A percentile compares a stretch with the other conserved stretches of the same genome.
Conservation (phyloP, 1,139 yeast species). For the Casaregolazyma suthepensis region DNA sequence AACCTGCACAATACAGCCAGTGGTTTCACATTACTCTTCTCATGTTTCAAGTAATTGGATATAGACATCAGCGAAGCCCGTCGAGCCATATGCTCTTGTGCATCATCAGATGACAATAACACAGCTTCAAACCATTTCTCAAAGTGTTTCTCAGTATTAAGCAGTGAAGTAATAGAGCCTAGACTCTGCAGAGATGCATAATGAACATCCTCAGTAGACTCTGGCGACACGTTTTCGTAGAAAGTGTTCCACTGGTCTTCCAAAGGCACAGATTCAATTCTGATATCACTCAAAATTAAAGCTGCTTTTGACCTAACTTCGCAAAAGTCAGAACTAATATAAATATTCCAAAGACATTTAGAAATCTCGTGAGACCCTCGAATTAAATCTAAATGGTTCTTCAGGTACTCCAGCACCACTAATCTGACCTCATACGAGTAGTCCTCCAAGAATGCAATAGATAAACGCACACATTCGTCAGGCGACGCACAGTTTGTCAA, state of each 20-base stretch:
- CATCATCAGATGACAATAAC: slow-evolving; percentile 36
- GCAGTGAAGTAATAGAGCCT: slow-evolving; percentile 39
- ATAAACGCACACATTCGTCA: slow-evolving; percentile 22
- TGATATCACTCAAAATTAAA: slow-evolving; percentile 33
- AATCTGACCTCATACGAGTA: slow-evolving; percentile 47
- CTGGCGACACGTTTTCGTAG: slow-evolving; percentile 23
- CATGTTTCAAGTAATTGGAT: slow-evolving; percentile 25
- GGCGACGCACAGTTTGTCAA: slow-evolving; percentile 15
- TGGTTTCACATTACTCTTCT: neutral
- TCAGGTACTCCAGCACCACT: slow-evolving; percentile 34
- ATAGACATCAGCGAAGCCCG: slow-evolving; percentile 44
- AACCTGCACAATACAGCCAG: slow-evolving; percentile 33
- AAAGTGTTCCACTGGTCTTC: slow-evolving; percentile 25
- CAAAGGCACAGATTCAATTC: neutral
- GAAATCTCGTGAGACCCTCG: neutral
- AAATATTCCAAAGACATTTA: slow-evolving; percentile 32
- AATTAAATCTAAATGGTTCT: slow-evolving; percentile 6
- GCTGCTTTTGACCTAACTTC: slow-evolving; percentile 42
- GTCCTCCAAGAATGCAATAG: slow-evolving; percentile 32
- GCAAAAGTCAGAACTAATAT: slow-evolving; percentile 34
- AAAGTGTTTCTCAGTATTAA: slow-evolving; percentile 15
- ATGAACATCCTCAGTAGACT: slow-evolving; percentile 41
- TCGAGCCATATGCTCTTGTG: slow-evolving; percentile 43
- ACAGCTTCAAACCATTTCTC: slow-evolving; percentile 34
- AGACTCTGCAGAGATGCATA: slow-evolving; percentile 45